Evolutionary conservation across 805 yeast genomes (phyloP).

Genomic region (Yarrowia sp.): DNA sequence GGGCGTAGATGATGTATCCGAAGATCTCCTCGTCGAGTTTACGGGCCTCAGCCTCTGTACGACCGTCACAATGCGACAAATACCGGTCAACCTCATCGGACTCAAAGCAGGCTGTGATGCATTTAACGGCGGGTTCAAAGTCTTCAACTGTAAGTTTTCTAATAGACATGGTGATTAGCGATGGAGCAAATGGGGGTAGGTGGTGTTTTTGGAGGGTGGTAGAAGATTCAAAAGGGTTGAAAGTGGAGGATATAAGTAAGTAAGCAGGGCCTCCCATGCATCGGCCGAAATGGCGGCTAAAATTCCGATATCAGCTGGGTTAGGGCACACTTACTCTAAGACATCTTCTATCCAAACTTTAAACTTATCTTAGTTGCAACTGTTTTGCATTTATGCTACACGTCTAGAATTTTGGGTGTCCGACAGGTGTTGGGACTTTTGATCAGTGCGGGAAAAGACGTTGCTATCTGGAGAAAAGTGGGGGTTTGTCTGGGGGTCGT

Average conservation of each 20-base stretch:
- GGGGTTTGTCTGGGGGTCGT: background rate
- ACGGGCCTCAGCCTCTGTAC: slow-evolving; percentile 39
- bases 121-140: slow-evolving; percentile 48
- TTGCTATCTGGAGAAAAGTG: background rate
- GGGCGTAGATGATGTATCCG: slow-evolving; percentile 52
- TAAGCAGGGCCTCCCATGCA: background rate
- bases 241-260: slow-evolving; percentile 8
- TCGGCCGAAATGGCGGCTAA: slow-evolving; percentile 15
- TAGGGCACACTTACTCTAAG: background rate
- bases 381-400: background rate
- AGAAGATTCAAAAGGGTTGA: background rate
- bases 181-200: background rate
- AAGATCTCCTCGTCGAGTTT: slow-evolving; percentile 49
- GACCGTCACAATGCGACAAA: slow-evolving; percentile 44
- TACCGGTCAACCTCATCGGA: slow-evolving; percentile 54
- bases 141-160: slow-evolving; percentile 21
- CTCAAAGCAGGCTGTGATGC: slow-evolving; percentile 51
- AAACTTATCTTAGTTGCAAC: background rate
- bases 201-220: background rate
- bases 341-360: background rate
- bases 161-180: slow-evolving; percentile 3
- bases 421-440: background rate
- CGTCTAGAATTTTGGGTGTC: background rate
- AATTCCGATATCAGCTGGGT: slow-evolving; percentile 20
- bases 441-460: background rate